These are phyloP conservation scores for Rhizophora apiculata DNA, from an alignment of 345 rosid species.

Conservation along the genomic window DNA sequence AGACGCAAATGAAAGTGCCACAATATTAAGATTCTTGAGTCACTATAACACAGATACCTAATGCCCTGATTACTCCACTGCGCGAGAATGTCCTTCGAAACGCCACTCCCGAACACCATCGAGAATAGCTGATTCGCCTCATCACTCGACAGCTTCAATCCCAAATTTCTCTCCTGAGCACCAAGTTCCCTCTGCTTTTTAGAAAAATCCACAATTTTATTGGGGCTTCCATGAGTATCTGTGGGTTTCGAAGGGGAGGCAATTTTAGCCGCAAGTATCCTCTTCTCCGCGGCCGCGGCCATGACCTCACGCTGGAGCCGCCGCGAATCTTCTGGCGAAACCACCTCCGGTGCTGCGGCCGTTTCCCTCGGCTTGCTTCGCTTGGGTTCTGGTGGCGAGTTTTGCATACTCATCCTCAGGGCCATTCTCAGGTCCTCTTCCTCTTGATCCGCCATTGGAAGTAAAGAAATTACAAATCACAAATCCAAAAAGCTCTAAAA, in stretches of 20 bases:
- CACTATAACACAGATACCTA: conserved; percentile 41
- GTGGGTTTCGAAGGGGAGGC: conserved; percentile 24
- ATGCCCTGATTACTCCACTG: conserved; percentile 99
- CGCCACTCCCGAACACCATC: conserved; percentile 69
- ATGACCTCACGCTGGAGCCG: conserved; percentile 77
- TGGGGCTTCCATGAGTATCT: conserved; percentile 7
- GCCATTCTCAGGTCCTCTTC: conserved; percentile 88
- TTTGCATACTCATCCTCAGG: conserved; percentile 87
- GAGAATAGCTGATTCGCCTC: conserved; percentile 65
- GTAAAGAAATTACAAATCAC: not conserved
- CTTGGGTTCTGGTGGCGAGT: conserved; percentile 86
- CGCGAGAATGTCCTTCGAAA: conserved; percentile 68
- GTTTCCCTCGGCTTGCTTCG: conserved; percentile 84
- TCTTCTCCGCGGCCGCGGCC: conserved; percentile 99
- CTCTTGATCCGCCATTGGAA: conserved; percentile 91
- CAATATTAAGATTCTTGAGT: not conserved
- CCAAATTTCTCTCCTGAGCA: conserved; percentile 26
- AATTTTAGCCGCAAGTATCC: conserved; percentile 46
- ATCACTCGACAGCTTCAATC: conserved; percentile 33
- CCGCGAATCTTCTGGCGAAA: conserved; percentile 61
- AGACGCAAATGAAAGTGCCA: not conserved
- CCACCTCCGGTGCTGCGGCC: conserved; percentile 26
- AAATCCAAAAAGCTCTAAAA: conserved; percentile 1
- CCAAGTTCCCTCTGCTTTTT: conserved; percentile 31
- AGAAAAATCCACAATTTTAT: conserved; percentile 17